Evolutionary conservation across 2,329 filamentous ascomycete genomes (phyloP).

Genomic region (Pseudogymnoascus pannorum): DNA sequence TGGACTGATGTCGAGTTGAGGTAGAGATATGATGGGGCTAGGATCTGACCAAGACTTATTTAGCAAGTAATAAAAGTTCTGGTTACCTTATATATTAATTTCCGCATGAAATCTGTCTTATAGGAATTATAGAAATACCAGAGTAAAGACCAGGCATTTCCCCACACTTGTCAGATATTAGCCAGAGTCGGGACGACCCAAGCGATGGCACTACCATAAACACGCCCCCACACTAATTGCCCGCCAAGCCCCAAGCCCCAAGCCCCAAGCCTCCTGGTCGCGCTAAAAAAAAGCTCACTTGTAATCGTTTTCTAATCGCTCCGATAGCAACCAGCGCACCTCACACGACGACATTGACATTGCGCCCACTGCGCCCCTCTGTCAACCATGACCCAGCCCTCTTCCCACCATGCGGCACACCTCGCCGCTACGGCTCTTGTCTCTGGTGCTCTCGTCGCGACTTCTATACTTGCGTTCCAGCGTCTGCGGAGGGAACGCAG

Average conservation of each 20-base stretch:
- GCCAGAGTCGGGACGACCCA: neutral
- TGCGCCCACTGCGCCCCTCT: neutral
- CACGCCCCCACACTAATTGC: neutral
- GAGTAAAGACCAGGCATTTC: neutral
- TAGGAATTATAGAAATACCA: neutral
- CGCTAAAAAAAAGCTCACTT: neutral
- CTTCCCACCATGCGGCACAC: conserved; percentile 35
- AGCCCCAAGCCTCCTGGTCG: neutral
- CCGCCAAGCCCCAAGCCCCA: neutral
- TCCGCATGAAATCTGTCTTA: neutral
- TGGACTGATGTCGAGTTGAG: neutral
- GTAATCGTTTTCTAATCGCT: conserved; percentile 1
- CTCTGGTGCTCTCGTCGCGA: conserved; percentile 53
- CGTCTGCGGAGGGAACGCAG: conserved; percentile 47
- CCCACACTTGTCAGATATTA: neutral
- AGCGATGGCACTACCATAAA: neutral
- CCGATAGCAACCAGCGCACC: neutral
- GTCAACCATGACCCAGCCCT: neutral
- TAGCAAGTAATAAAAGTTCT: neutral
- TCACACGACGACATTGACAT: neutral
- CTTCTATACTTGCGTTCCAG: conserved; percentile 56
- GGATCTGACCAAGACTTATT: neutral
- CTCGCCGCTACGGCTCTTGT: conserved; percentile 63
- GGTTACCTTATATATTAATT: neutral
- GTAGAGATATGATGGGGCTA: neutral